phyloP scores from a whole-genome alignment of 805 yeast genomes.

The Candida cerambycidarum region DNA sequence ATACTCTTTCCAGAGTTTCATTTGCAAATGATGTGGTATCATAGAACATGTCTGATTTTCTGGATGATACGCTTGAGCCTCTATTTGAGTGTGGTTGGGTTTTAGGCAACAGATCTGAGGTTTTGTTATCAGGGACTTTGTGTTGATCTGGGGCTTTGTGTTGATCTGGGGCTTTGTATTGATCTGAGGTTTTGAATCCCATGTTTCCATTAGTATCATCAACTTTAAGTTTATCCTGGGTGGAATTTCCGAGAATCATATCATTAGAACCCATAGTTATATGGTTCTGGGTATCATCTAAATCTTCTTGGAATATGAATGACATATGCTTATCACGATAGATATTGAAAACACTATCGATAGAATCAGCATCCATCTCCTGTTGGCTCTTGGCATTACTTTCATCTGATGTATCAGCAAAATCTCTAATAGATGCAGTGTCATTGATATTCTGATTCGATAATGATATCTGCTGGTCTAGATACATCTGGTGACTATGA shows the following conservation, averaged over 20 bases:
- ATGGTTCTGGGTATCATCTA: constrained; percentile 23
- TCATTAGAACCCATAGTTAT: background rate
- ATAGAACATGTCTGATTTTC: constrained; percentile 1
- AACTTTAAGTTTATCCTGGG: too few species aligned
- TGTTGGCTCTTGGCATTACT: background rate
- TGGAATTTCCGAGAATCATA: too few species aligned
- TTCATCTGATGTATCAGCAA: constrained; percentile 37
- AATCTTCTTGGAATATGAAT: constrained; percentile 30
- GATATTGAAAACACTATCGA: constrained; percentile 32
- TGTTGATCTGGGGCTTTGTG: too few species aligned
- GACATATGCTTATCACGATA: constrained; percentile 15
- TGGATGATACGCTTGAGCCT: background rate
- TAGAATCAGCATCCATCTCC: constrained; percentile 26
- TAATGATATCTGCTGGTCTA: background rate
- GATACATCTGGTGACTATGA: background rate
- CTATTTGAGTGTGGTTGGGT: background rate
- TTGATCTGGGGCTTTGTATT: background rate
- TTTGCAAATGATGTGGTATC: constrained; percentile 10
- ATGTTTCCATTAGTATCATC: too few species aligned
- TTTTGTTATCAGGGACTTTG: too few species aligned
- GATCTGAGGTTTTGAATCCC: too few species aligned
- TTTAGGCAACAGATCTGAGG: too few species aligned
- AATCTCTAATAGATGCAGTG: constrained; percentile 28
- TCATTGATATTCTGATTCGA: background rate
- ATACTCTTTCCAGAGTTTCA: constrained; percentile 9